Evolutionary conservation across 768 basidiomycete genomes (phyloP).

Genomic region (Clavaria fumosa): DNA sequence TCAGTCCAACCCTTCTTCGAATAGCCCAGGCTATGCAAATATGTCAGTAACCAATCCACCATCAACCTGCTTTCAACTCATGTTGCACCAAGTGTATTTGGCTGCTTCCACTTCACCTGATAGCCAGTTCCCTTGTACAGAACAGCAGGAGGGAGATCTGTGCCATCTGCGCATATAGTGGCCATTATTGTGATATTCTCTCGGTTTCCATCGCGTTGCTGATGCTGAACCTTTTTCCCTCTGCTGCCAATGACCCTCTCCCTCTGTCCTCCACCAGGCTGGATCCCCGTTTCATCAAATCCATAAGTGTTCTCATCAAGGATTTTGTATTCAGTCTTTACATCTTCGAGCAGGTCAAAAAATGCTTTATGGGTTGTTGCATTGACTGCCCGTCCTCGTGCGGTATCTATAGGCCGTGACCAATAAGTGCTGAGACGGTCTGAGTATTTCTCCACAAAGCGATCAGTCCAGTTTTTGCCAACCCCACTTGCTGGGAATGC

Average conservation of each 20-base stretch:
- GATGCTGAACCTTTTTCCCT: slow-evolving; percentile 15
- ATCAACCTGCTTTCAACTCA: slow-evolving; percentile 13
- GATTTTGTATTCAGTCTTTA: slow-evolving; percentile 6
- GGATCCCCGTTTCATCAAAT: slow-evolving; percentile 22
- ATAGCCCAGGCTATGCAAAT: slow-evolving; percentile 10
- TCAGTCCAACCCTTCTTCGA: slow-evolving; percentile 16
- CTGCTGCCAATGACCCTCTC: slow-evolving; percentile 18
- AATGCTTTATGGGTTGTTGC: slow-evolving; percentile 18
- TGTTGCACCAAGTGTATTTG: slow-evolving; percentile 25
- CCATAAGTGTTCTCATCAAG: slow-evolving; percentile 18
- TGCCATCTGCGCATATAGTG: slow-evolving; percentile 26
- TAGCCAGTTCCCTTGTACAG: slow-evolving; percentile 25
- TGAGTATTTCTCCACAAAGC: slow-evolving; percentile 18
- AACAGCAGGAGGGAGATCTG: slow-evolving; percentile 19
- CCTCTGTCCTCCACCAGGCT: slow-evolving; percentile 10
- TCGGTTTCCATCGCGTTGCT: slow-evolving; percentile 15
- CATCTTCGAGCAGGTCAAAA: slow-evolving; percentile 19
- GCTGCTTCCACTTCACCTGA: slow-evolving; percentile 22
- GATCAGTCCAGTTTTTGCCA: slow-evolving; percentile 22
- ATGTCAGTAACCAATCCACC: background rate
- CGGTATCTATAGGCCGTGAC: slow-evolving; percentile 4
- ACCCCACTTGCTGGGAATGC: slow-evolving; percentile 19
- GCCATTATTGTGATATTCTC: slow-evolving; percentile 23
- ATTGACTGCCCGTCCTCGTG: slow-evolving; percentile 18
- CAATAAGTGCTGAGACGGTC: slow-evolving; percentile 17